Evolutionary conservation across 2,329 filamentous ascomycete species (phyloP).

Genomic region (Colletotrichum caudatum): DNA sequence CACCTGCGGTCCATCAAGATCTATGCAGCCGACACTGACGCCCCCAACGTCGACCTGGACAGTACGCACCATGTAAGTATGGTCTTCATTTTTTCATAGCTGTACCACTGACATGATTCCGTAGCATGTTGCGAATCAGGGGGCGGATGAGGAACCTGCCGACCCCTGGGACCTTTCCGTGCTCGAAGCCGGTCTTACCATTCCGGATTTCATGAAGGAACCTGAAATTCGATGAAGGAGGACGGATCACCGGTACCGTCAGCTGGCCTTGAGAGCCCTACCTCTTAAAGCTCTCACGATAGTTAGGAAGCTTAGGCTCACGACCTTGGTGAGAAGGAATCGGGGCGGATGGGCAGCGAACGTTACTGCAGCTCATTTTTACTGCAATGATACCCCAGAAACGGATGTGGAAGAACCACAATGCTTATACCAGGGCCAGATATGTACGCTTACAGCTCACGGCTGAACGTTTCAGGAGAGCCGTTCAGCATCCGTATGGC

Average conservation of each 20-base stretch:
- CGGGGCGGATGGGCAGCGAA: not conserved
- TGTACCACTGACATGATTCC: constrained; percentile 34
- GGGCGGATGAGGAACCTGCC: constrained; percentile 25
- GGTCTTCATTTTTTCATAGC: not conserved
- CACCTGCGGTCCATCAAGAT: constrained; percentile 94
- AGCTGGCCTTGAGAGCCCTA: not conserved
- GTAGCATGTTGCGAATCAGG: constrained; percentile 18
- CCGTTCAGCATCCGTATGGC: not conserved
- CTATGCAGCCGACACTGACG: constrained; percentile 70
- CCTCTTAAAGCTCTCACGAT: not conserved
- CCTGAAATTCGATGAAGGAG: constrained; percentile 54
- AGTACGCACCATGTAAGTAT: constrained; percentile 45
- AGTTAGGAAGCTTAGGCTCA: not conserved
- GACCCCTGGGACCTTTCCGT: constrained; percentile 46
- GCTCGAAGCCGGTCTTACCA: constrained; percentile 51
- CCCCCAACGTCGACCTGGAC: constrained; percentile 50
- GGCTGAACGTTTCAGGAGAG: not conserved
- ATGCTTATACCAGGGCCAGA: not conserved
- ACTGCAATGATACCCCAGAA: constrained; percentile 38
- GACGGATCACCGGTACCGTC: not conserved
- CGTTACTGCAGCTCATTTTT: constrained; percentile 24
- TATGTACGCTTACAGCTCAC: not conserved
- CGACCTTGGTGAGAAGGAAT: not conserved
- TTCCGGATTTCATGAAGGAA: constrained; percentile 59
- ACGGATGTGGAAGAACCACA: constrained; percentile 8